Conservation (phyloP, 1,284 basidiomycete species). For the Crucibulum cyathiforme region DNA sequence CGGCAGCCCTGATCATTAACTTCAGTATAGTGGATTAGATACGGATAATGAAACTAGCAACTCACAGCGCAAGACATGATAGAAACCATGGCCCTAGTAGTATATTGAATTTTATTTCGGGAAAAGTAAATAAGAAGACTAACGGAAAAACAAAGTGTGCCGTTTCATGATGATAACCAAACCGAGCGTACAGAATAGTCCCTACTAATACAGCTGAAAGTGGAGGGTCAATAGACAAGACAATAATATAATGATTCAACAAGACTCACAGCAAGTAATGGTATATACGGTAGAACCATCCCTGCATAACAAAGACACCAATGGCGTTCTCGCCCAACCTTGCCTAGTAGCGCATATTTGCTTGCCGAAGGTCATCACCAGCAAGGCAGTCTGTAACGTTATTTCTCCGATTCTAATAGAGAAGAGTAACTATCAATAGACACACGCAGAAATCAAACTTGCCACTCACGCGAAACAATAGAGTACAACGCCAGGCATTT, state of each 20-base stretch:
- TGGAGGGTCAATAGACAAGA: neutral
- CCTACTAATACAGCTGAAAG: constrained; percentile 11
- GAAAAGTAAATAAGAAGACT: constrained; percentile 1
- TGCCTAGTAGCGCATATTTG: constrained; percentile 14
- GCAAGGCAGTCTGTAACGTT: constrained; percentile 11
- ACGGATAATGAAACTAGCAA: neutral
- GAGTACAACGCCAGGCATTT: constrained; percentile 8
- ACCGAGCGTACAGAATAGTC: constrained; percentile 11
- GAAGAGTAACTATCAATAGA: neutral
- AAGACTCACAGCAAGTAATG: constrained; percentile 5
- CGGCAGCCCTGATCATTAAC: constrained; percentile 13
- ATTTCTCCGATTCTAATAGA: constrained; percentile 15
- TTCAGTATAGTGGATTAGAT: neutral
- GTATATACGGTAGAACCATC: constrained; percentile 13
- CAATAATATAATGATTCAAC: too few relatives aligned
- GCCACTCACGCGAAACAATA: constrained; percentile 12
- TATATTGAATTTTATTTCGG: neutral
- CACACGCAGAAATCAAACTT: neutral
- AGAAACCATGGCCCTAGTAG: neutral
- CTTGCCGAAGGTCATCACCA: constrained; percentile 14
- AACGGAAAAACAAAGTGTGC: constrained; percentile 18
- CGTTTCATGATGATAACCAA: constrained; percentile 13
- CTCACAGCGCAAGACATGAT: constrained; percentile 11
- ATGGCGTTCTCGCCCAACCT: constrained; percentile 15
- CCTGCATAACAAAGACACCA: constrained; percentile 15